Conservation (phyloP, 805 yeast genomes). For the Yarrowia sp. region DNA sequence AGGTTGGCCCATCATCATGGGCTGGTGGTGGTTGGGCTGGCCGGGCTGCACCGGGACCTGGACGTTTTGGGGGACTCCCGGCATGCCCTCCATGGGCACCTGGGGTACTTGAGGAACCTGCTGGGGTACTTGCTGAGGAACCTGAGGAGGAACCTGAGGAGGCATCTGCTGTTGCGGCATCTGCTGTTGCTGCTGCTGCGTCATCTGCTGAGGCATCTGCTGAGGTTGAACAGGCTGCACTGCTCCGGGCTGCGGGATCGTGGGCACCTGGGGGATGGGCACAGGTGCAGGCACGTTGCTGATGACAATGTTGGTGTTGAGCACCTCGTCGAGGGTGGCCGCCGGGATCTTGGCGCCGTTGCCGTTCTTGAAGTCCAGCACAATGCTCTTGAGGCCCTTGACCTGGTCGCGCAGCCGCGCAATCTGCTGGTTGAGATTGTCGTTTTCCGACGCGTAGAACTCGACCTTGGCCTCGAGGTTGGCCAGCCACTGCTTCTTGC, state of each 20-base stretch:
- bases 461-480: slow-evolving; percentile 79
- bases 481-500: slow-evolving; percentile 84
- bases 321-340: background rate
- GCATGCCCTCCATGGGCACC: background rate
- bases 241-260: background rate
- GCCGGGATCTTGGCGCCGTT: slow-evolving; percentile 9
- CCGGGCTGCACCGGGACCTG: too few species aligned
- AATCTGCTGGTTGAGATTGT: slow-evolving; percentile 59
- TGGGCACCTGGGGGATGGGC: slow-evolving; percentile 26
- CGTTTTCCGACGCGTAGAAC: slow-evolving; percentile 67
- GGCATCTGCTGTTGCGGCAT: slow-evolving; percentile 23
- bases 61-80: background rate
- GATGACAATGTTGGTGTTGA: slow-evolving; percentile 22
- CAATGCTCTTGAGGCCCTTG: slow-evolving; percentile 31
- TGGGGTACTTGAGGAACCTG: background rate
- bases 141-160: background rate
- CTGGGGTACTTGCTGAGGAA: background rate
- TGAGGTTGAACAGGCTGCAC: background rate
- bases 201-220: background rate
- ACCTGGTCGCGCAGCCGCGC: slow-evolving; percentile 59
- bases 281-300: slow-evolving; percentile 21
- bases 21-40: background rate
- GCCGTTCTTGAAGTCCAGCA: slow-evolving; percentile 21
- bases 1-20: slow-evolving; percentile 17
- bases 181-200: too few species aligned